phyloP scores from a whole-genome alignment of 2,329 filamentous ascomycete species.

The Epichloe coenophiala region DNA sequence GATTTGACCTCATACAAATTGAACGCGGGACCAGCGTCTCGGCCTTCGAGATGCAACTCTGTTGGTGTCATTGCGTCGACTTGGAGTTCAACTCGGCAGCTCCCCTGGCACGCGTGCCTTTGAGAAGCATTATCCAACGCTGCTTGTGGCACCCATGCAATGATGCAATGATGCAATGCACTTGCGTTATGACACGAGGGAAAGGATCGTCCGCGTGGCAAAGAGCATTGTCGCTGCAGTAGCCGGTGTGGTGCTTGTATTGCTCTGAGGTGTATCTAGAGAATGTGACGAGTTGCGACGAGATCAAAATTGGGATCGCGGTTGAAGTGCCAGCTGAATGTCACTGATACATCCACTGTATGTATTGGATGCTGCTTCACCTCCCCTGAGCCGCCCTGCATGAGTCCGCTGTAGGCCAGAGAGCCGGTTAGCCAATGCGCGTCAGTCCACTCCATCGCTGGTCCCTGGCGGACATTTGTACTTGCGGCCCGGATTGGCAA shows the following conservation, averaged over 20 bases:
- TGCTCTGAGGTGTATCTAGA: too few species aligned
- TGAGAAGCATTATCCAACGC: slow-evolving; percentile 1
- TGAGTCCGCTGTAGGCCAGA: too few species aligned
- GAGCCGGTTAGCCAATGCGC: too few species aligned
- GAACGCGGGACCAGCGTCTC: slow-evolving; percentile 28
- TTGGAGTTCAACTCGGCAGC: neutral
- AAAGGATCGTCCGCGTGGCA: neutral
- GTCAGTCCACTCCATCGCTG: too few species aligned
- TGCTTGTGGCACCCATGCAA: neutral
- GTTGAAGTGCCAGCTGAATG: too few species aligned
- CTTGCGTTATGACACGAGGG: neutral
- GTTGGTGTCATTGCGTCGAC: slow-evolving; percentile 2
- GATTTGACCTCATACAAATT: slow-evolving; percentile 37
- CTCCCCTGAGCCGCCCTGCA: too few species aligned
- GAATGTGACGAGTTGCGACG: too few species aligned
- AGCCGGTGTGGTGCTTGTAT: neutral
- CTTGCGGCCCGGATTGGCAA: too few species aligned
- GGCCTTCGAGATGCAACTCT: slow-evolving; percentile 6
- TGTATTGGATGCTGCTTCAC: too few species aligned
- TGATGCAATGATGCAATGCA: neutral
- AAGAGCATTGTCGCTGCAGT: neutral
- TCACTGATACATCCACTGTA: too few species aligned
- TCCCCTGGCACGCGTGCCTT: neutral
- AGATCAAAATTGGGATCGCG: too few species aligned
- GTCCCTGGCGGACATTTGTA: too few species aligned